Conservation (phyloP, 139 green algal genomes). For the Chlamydomonas eustigma region DNA sequence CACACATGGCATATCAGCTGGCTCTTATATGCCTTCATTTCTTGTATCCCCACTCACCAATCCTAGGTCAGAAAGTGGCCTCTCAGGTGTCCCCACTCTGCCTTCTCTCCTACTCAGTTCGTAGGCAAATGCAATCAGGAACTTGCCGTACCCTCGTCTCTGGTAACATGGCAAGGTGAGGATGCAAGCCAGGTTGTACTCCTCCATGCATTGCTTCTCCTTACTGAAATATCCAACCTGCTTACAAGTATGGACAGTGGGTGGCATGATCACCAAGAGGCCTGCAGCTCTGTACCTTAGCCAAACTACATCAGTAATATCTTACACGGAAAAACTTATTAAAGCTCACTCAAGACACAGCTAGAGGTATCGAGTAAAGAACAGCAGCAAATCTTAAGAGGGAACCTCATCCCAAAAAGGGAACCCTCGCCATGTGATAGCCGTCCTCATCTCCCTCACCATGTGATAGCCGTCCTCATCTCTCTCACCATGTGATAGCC, state of each 20-base stretch:
- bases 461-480: too few relatives aligned
- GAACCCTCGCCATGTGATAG: too few relatives aligned
- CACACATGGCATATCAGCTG: neutral
- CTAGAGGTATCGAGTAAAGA: too few relatives aligned
- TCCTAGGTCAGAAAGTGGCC: conserved; percentile 92
- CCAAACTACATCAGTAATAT: too few relatives aligned
- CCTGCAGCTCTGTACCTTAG: too few relatives aligned
- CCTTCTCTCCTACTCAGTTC: conserved; percentile 90
- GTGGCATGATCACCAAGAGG: too few relatives aligned
- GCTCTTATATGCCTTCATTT: neutral
- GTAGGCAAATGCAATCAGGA: conserved; percentile 96
- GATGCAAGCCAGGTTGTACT: conserved; percentile 99
- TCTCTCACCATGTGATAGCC: too few relatives aligned
- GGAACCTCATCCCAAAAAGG: too few relatives aligned
- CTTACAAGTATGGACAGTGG: neutral
- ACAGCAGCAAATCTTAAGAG: too few relatives aligned
- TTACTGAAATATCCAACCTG: conserved; percentile 91
- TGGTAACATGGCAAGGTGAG: conserved; percentile 95
- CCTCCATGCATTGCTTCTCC: conserved; percentile 82
- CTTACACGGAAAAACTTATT: too few relatives aligned
- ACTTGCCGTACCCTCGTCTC: conserved; percentile 96
- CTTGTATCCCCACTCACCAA: conserved; percentile 42
- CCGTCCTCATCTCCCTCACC: too few relatives aligned
- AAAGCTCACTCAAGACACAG: too few relatives aligned
- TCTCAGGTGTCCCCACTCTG: conserved; percentile 88